Conservation (phyloP, 208 protist species). For the Acanthamoeba polyphaga region DNA sequence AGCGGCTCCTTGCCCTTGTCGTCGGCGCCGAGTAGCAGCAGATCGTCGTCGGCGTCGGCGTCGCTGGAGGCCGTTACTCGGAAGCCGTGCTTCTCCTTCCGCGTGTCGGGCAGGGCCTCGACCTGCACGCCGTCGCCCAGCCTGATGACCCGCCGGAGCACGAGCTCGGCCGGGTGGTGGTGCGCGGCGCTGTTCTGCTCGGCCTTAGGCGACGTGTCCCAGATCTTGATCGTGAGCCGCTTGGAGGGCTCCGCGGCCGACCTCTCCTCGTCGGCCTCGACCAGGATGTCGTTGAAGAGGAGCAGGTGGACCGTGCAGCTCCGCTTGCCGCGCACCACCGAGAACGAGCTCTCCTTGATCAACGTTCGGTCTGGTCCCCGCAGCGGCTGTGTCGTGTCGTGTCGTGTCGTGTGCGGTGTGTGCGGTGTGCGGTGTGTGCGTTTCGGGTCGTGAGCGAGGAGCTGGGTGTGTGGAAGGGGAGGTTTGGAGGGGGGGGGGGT, state of each 20-base stretch:
- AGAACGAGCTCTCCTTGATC: constrained; percentile 3
- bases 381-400: neutral
- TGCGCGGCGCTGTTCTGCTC: neutral
- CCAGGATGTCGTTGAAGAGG: constrained; percentile 53
- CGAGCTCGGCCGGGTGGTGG: neutral
- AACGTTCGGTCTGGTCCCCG: neutral
- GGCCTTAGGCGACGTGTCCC: neutral
- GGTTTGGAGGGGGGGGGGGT: neutral
- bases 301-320: neutral
- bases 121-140: neutral
- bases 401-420: neutral
- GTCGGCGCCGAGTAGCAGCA: neutral
- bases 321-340: neutral
- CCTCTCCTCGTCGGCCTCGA: constrained; percentile 40
- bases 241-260: neutral
- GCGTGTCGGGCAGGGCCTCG: neutral
- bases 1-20: neutral
- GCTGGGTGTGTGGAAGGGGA: neutral
- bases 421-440: too few species aligned
- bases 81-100: constrained; percentile 23
- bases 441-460: too few species aligned
- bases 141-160: neutral
- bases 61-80: neutral
- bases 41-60: neutral
- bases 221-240: constrained; percentile 49